phyloP scores from a whole-genome alignment of 2,329 filamentous ascomycete genomes.

The Septoria linicola region DNA sequence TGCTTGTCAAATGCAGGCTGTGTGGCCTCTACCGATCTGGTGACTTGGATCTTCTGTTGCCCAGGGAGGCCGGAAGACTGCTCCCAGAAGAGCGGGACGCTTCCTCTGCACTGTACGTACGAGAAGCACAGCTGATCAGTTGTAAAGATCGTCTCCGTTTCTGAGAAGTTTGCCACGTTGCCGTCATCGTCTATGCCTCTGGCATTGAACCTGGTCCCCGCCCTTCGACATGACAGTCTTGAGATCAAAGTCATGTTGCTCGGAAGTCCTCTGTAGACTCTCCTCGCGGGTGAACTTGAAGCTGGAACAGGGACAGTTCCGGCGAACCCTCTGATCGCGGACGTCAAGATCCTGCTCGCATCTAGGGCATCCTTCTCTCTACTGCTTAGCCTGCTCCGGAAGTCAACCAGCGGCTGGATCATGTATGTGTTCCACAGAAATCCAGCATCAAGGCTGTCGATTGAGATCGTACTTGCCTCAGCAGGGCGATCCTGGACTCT shows the following conservation, averaged over 20 bases:
- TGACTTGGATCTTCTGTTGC: conserved; percentile 91
- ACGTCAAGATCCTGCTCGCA: conserved; percentile 81
- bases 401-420: conserved; percentile 88
- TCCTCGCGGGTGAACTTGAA: conserved; percentile 67
- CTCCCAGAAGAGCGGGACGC: conserved; percentile 96
- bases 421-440: conserved; percentile 99
- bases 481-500: conserved; percentile 75
- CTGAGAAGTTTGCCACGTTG: conserved; percentile 98
- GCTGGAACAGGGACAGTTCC: conserved; percentile 82
- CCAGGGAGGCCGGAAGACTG: conserved; percentile 84
- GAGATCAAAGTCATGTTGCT: conserved; percentile 88
- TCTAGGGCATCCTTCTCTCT: conserved; percentile 79
- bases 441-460: conserved; percentile 87
- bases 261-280: conserved; percentile 67
- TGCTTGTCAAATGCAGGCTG: conserved; percentile 95
- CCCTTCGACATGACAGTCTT: conserved; percentile 81
- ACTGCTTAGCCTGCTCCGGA: conserved; percentile 75
- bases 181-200: conserved; percentile 96
- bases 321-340: conserved; percentile 90
- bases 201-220: conserved; percentile 95
- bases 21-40: conserved; percentile 82
- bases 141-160: conserved; percentile 92
- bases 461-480: conserved; percentile 68
- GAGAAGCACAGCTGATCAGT: conserved; percentile 79
- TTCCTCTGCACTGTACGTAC: conserved; percentile 88